Evolutionary conservation across 495 filamentous ascomycete species (phyloP).

Genomic region (Stereocaulon alpinum): DNA sequence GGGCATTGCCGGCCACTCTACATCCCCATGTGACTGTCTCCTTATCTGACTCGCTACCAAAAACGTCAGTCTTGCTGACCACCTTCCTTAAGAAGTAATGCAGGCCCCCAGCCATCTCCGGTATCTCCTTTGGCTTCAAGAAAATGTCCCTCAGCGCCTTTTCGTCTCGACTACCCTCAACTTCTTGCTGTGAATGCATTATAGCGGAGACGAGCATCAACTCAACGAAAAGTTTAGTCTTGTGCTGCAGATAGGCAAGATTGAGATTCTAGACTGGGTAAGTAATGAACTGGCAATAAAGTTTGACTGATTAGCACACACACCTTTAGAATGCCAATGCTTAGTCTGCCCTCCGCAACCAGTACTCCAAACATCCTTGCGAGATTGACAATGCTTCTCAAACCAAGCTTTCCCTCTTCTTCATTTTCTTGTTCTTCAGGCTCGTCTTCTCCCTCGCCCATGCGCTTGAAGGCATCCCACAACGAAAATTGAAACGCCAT

Average conservation of each 20-base stretch:
- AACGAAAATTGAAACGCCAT: conserved; percentile 78
- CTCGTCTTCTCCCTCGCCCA: conserved; percentile 62
- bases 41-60: conserved; percentile 47
- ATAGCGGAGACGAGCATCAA: conserved; percentile 66
- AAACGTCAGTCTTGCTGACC: conserved; percentile 64
- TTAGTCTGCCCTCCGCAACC: conserved; percentile 54
- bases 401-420: conserved; percentile 34
- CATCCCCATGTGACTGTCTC: conserved; percentile 62
- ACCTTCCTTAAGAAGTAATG: conserved; percentile 71
- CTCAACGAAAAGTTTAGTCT: conserved; percentile 69
- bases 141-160: conserved; percentile 56
- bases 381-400: conserved; percentile 74
- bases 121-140: conserved; percentile 44
- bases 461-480: conserved; percentile 76
- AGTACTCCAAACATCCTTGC: conserved; percentile 74
- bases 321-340: conserved; percentile 55
- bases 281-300: not conserved
- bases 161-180: conserved; percentile 34
- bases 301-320: not conserved
- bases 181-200: conserved; percentile 43
- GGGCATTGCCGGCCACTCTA: conserved; percentile 47
- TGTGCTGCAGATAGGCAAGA: conserved; percentile 62
- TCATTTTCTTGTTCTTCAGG: conserved; percentile 44
- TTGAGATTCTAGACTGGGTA: conserved; percentile 47
- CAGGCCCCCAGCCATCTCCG: conserved; percentile 57